These are phyloP conservation scores for Golubevia pallescens DNA, from an alignment of 1,284 basidiomycete species.

Conservation along the genomic window DNA sequence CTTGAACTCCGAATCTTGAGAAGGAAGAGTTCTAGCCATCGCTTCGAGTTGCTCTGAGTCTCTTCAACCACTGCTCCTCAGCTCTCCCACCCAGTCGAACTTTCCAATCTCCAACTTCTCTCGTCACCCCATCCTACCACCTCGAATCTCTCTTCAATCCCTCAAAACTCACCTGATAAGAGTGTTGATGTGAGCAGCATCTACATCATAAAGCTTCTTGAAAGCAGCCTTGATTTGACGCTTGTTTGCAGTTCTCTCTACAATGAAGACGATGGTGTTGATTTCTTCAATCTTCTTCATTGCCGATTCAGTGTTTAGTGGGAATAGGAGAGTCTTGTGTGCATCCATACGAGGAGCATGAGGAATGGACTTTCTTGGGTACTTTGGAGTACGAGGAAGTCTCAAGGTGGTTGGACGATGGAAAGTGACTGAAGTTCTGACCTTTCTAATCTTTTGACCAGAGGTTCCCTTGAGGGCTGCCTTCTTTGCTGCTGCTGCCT, in stretches of 20 bases:
- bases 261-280: slow-evolving; percentile 98
- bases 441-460: slow-evolving; percentile 58
- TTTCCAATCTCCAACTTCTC: no score
- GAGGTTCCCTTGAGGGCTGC: slow-evolving; percentile 61
- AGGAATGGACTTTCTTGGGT: slow-evolving; percentile 90
- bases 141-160: neutral
- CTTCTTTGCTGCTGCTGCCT: slow-evolving; percentile 63
- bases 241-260: slow-evolving; percentile 95
- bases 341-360: slow-evolving; percentile 98
- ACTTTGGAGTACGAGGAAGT: slow-evolving; percentile 83
- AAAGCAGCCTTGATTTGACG: slow-evolving; percentile 98
- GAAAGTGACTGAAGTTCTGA: slow-evolving; percentile 55
- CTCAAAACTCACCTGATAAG: slow-evolving; percentile 79
- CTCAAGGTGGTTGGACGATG: slow-evolving; percentile 83
- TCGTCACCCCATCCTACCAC: neutral
- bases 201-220: slow-evolving; percentile 98
- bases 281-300: slow-evolving; percentile 96
- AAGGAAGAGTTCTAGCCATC: no score
- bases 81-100: no score
- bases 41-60: no score
- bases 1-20: no score
- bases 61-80: no score
- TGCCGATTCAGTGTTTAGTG: slow-evolving; percentile 70
- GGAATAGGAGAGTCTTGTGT: slow-evolving; percentile 87
- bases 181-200: slow-evolving; percentile 95